phyloP scores from a whole-genome alignment of 441 rosid species.

The Macaranga tanarius region DNA sequence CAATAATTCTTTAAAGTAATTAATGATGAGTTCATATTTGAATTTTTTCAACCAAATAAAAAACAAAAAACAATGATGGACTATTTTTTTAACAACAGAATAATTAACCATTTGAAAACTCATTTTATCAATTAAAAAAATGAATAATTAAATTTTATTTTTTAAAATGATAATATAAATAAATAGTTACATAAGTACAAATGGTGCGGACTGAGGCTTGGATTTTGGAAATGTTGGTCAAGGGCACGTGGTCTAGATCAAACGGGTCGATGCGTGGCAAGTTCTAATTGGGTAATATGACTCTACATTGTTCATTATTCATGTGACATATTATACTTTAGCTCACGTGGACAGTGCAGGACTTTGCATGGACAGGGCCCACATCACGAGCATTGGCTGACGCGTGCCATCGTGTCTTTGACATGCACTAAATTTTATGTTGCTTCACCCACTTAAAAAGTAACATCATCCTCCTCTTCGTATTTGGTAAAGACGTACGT shows the following conservation, averaged over 20 bases:
- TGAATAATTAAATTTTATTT: too few relatives aligned
- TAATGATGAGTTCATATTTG: too few relatives aligned
- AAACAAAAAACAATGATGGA: too few relatives aligned
- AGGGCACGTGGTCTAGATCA: constrained; percentile 33
- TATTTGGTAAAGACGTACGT: too few relatives aligned
- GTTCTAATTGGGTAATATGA: not conserved
- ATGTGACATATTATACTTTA: constrained; percentile 26
- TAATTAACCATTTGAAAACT: not conserved
- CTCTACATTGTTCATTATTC: constrained; percentile 24
- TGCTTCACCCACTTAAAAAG: constrained; percentile 28
- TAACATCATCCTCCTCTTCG: not conserved
- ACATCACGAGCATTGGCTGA: constrained; percentile 23
- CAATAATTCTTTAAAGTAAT: too few relatives aligned
- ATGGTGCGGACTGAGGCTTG: not conserved
- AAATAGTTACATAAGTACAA: not conserved
- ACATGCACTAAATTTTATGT: constrained; percentile 23
- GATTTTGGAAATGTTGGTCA: not conserved
- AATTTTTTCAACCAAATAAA: too few relatives aligned
- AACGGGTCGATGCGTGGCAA: constrained; percentile 26
- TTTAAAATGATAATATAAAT: too few relatives aligned
- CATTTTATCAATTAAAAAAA: too few relatives aligned
- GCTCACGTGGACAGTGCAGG: constrained; percentile 50
- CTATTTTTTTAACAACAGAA: too few relatives aligned
- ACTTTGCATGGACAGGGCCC: constrained; percentile 32
- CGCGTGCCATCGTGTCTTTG: constrained; percentile 32